These are phyloP conservation scores for Nitzschia sp. DNA, from an alignment of 108 stramenopile genomes.

Conservation along the genomic window DNA sequence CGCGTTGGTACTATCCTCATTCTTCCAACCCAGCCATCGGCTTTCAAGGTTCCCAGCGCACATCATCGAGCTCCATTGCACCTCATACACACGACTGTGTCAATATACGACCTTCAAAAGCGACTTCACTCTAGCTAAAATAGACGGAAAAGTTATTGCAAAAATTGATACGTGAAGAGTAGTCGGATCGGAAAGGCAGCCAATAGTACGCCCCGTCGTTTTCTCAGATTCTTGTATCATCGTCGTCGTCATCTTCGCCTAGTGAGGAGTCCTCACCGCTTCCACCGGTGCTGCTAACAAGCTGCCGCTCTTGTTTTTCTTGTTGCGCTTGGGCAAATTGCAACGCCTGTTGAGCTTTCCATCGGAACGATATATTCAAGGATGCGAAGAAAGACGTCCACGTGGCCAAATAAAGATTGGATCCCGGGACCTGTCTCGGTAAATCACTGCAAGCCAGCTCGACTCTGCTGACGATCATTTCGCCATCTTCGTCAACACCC, in stretches of 20 bases:
- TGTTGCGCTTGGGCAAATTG: constrained; percentile 66
- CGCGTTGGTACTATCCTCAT: neutral
- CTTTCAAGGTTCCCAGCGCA: neutral
- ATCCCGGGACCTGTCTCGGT: constrained; percentile 43
- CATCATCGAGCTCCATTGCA: neutral
- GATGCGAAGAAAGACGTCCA: constrained; percentile 58
- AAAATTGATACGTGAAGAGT: neutral
- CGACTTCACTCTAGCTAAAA: neutral
- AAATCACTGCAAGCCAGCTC: constrained; percentile 1
- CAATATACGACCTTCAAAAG: neutral
- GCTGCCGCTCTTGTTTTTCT: constrained; percentile 23
- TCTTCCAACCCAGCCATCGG: neutral
- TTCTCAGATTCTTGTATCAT: neutral
- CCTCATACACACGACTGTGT: neutral
- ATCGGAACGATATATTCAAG: constrained; percentile 53
- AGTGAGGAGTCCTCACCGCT: neutral
- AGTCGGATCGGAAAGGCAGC: too few species aligned
- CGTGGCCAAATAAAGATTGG: constrained; percentile 56
- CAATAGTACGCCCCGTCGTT: too few species aligned
- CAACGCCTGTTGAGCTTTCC: constrained; percentile 74
- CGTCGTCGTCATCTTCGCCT: constrained; percentile 22
- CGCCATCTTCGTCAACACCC: neutral
- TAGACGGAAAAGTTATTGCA: neutral
- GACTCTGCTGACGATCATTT: neutral
- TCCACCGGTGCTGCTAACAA: neutral